These are phyloP conservation scores for Diaporthe caulivora DNA, from an alignment of 2,329 filamentous ascomycete genomes.

Conservation along the genomic window DNA sequence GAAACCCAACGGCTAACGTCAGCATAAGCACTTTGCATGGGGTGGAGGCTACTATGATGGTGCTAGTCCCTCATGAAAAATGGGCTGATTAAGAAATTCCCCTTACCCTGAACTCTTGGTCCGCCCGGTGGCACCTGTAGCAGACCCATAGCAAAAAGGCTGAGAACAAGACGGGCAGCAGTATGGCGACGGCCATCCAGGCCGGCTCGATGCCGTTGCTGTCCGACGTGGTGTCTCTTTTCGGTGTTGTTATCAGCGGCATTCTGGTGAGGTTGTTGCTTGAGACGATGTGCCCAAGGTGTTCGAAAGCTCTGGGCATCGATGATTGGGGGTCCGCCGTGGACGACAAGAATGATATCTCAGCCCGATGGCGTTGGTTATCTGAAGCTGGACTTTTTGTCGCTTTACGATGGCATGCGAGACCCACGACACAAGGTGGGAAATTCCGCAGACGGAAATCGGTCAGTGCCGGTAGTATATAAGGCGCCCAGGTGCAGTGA, in stretches of 20 bases:
- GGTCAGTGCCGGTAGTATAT: too few relatives aligned
- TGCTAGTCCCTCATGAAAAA: too few relatives aligned
- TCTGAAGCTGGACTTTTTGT: too few relatives aligned
- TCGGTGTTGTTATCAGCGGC: background rate
- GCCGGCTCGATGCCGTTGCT: slow-evolving; percentile 25
- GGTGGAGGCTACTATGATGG: too few relatives aligned
- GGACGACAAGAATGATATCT: background rate
- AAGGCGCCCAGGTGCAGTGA: background rate
- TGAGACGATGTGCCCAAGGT: background rate
- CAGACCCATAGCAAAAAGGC: slow-evolving; percentile 19
- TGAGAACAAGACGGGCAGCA: slow-evolving; percentile 21
- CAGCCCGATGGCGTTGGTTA: too few relatives aligned
- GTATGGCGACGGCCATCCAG: slow-evolving; percentile 33
- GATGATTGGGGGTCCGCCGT: background rate
- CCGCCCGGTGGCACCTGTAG: slow-evolving; percentile 8
- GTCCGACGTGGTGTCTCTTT: slow-evolving; percentile 17
- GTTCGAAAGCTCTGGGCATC: too few relatives aligned
- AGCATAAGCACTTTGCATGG: background rate
- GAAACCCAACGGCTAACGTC: background rate
- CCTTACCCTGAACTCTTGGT: background rate
- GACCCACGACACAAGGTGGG: too few relatives aligned
- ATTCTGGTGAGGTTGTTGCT: background rate
- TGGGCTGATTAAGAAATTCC: background rate
- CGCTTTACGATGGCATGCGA: too few relatives aligned
- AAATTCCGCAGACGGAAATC: background rate